phyloP scores from a whole-genome alignment of 2,329 filamentous ascomycete genomes.

The Colletotrichum sp. region DNA sequence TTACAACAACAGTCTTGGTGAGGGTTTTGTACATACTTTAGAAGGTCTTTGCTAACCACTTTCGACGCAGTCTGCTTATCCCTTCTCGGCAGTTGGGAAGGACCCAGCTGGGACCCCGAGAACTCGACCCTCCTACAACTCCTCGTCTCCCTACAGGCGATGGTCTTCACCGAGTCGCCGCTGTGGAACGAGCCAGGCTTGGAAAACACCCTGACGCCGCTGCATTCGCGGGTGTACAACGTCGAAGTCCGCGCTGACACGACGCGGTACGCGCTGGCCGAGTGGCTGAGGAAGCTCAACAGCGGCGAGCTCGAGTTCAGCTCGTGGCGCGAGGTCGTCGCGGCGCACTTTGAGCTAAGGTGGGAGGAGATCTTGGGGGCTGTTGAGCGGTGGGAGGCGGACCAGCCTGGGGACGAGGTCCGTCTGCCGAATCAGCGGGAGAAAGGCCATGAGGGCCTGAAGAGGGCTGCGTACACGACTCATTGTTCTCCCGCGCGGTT shows the following conservation, averaged over 20 bases:
- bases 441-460: background rate
- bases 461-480: background rate
- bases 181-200: conserved; percentile 59
- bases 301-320: background rate
- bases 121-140: conserved; percentile 57
- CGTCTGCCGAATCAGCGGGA: background rate
- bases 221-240: conserved; percentile 30
- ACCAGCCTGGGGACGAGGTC: background rate
- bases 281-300: conserved; percentile 27
- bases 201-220: background rate
- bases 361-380: background rate
- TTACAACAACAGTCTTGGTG: conserved; percentile 51
- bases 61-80: conserved; percentile 49
- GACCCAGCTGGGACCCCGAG: conserved; percentile 48
- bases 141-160: conserved; percentile 60
- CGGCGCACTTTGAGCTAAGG: background rate
- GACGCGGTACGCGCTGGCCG: conserved; percentile 31
- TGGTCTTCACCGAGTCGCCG: conserved; percentile 60
- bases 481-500: background rate
- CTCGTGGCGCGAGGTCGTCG: background rate
- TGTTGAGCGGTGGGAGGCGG: background rate
- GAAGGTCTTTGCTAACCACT: background rate
- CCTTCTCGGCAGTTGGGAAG: conserved; percentile 53
- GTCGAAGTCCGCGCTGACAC: conserved; percentile 28
- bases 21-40: conserved; percentile 16